Conservation (phyloP, 345 rosid genomes). For the Sisymbrium altissimum region DNA sequence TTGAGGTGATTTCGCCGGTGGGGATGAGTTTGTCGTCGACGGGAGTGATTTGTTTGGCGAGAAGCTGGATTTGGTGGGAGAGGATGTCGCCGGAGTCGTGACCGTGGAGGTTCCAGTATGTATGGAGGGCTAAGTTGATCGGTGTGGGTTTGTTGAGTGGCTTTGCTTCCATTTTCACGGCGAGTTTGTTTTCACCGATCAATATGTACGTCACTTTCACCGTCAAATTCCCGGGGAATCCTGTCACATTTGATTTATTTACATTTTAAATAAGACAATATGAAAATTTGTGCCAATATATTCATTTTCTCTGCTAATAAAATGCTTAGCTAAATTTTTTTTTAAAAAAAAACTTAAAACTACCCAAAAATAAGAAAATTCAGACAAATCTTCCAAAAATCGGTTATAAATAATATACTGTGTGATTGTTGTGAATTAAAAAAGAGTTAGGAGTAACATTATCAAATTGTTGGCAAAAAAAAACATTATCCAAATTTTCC, state of each 20-base stretch:
- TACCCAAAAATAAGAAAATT: not conserved
- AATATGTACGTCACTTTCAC: constrained; percentile 62
- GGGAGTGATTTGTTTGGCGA: constrained; percentile 51
- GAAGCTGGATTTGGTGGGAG: constrained; percentile 53
- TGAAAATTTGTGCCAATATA: too few species aligned
- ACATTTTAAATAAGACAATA: too few species aligned
- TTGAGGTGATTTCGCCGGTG: constrained; percentile 46
- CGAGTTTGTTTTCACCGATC: constrained; percentile 46
- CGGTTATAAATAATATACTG: too few species aligned
- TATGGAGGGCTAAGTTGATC: constrained; percentile 70
- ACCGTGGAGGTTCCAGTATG: constrained; percentile 79
- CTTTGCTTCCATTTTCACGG: constrained; percentile 54
- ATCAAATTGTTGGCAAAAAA: too few species aligned
- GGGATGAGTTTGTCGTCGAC: constrained; percentile 75
- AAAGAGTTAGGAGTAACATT: too few species aligned
- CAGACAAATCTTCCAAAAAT: too few species aligned
- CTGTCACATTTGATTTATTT: too few species aligned
- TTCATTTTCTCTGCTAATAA: too few species aligned
- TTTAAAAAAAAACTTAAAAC: too few species aligned
- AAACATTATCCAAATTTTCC: too few species aligned
- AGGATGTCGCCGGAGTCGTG: constrained; percentile 68
- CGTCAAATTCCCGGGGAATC: constrained; percentile 70
- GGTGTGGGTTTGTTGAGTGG: constrained; percentile 61
- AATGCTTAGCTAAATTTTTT: too few species aligned
- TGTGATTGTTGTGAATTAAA: too few species aligned